A percentile compares a stretch with the other conserved stretches of the same genome.
Evolutionary conservation across 305 asterid genomes (phyloP).

Genomic region (Fraxinus velutina): DNA sequence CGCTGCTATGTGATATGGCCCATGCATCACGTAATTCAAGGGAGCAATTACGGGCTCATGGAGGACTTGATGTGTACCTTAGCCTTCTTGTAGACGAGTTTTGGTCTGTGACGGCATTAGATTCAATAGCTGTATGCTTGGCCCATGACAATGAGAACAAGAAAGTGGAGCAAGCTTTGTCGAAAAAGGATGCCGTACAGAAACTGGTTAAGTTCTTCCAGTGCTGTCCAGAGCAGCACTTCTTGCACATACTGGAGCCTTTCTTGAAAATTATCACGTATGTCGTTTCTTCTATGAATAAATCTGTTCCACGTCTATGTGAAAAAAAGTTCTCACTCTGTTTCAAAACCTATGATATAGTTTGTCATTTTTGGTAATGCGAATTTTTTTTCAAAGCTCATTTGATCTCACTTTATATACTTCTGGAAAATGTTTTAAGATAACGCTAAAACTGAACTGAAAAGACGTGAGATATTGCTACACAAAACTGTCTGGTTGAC

Average conservation of each 20-base stretch:
- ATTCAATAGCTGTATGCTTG: constrained; percentile 95
- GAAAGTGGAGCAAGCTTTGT: constrained; percentile 94
- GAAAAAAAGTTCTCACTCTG: not conserved
- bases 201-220: constrained; percentile 90
- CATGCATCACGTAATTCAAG: constrained; percentile 98
- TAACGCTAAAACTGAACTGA: not conserved
- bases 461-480: not conserved
- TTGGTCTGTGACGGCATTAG: constrained; percentile 98
- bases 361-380: not conserved
- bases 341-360: not conserved
- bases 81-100: constrained; percentile 88
- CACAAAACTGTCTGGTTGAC: not conserved
- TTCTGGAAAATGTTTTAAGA: not conserved
- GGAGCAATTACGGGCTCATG: constrained; percentile 98
- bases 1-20: constrained; percentile 97
- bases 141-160: constrained; percentile 91
- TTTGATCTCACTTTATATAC: not conserved
- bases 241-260: constrained; percentile 94
- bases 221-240: constrained; percentile 90
- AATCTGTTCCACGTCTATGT: not conserved
- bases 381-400: not conserved
- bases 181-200: constrained; percentile 85
- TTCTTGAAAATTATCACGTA: constrained; percentile 98
- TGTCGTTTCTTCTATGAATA: constrained; percentile 26
- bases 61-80: constrained; percentile 91